These are phyloP conservation scores for Pythium volutum DNA, from an alignment of 352 stramenopile species.

Conservation along the genomic window DNA sequence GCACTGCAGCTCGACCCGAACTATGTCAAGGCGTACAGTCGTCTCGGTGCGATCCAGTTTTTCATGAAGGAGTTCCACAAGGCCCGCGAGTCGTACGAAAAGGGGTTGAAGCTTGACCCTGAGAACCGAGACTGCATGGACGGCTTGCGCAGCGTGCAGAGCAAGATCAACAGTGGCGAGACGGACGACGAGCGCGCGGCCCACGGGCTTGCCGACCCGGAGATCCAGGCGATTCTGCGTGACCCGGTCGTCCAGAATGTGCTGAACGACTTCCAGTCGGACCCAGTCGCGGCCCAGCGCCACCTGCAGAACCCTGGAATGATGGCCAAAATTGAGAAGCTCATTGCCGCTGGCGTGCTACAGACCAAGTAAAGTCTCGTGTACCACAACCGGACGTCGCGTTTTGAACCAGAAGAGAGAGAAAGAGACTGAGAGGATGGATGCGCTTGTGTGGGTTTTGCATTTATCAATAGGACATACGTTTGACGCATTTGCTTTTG, in stretches of 20 bases:
- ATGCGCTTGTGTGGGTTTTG: no score
- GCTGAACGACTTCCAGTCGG: constrained; percentile 97
- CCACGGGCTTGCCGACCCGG: constrained; percentile 98
- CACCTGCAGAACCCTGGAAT: constrained; percentile 95
- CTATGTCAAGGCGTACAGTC: constrained; percentile 99
- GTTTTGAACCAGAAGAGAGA: no score
- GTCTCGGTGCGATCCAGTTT: constrained; percentile 99
- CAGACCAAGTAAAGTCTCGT: constrained; percentile 84
- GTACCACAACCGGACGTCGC: no score
- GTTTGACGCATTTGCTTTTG: no score
- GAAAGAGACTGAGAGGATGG: no score
- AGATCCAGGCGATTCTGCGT: constrained; percentile 97
- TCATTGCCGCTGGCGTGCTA: constrained; percentile 98
- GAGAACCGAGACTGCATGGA: constrained; percentile 95
- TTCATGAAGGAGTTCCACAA: constrained; percentile 99
- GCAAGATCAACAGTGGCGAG: constrained; percentile 94
- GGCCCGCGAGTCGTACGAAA: constrained; percentile 95
- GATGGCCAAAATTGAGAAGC: constrained; percentile 98
- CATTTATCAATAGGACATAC: no score
- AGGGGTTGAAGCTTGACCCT: constrained; percentile 93
- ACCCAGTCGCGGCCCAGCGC: constrained; percentile 88
- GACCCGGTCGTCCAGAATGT: constrained; percentile 98
- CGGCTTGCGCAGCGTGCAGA: constrained; percentile 92
- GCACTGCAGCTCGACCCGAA: constrained; percentile 97
- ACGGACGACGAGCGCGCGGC: constrained; percentile 95